These are phyloP conservation scores for Talaromyces adpressus DNA, from an alignment of 495 filamentous ascomycete genomes.

Conservation along the genomic window DNA sequence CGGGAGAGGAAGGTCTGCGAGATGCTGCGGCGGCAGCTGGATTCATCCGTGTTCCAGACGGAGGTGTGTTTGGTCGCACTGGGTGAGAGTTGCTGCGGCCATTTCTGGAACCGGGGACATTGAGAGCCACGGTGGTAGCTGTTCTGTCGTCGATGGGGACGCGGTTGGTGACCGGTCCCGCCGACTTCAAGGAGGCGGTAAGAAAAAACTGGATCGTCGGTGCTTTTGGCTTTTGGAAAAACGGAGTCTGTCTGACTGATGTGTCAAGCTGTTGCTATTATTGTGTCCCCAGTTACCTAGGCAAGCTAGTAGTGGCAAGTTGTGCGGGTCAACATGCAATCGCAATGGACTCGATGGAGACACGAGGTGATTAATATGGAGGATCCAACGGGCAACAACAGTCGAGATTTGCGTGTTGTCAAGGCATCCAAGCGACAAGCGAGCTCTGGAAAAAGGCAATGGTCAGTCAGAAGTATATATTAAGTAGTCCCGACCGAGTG, in stretches of 20 bases:
- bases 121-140: conserved; percentile 29
- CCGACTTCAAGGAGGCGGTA: conserved; percentile 20
- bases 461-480: neutral
- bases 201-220: neutral
- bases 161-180: conserved; percentile 31
- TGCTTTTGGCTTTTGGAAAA: neutral
- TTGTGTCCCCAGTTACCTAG: neutral
- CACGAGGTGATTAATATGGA: neutral
- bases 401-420: neutral
- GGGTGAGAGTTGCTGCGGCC: conserved; percentile 39
- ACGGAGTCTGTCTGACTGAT: neutral
- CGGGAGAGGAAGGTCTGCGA: conserved; percentile 24
- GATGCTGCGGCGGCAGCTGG: conserved; percentile 1
- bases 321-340: neutral
- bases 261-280: neutral
- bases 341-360: neutral
- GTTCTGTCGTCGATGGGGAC: conserved; percentile 28
- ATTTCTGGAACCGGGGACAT: conserved; percentile 30
- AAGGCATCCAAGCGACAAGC: neutral
- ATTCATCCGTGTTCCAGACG: conserved; percentile 29
- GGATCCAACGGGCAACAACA: neutral
- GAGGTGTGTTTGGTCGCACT: conserved; percentile 38
- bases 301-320: neutral
- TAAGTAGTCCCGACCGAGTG: neutral
- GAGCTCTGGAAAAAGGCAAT: neutral